Evolutionary conservation across 805 yeast species (phyloP), one percentile per base, ranked within the genome.

Genomic region (Blastobotrys parvus): DNA sequence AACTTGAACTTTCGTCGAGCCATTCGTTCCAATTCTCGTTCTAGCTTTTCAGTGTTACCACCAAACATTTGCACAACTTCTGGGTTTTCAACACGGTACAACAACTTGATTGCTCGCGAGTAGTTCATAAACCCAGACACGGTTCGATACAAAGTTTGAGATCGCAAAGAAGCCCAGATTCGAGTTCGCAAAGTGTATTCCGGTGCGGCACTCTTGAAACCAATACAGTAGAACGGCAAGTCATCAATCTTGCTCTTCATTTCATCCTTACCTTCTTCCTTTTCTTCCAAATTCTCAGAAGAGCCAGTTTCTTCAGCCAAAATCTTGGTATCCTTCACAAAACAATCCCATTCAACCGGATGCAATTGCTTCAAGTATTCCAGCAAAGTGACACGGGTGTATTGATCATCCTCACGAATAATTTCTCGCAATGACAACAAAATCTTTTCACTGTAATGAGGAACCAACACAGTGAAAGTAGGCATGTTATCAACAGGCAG

Each of bases 21-120:
- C 77, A 88, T 74, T 37, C 78, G 71, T 58, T 90, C 97, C 53
- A 90, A 78, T 65, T 94, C 97, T 67, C 88, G 78, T 71, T 92
- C 97, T 44, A 78, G 75, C 57, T 95, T 94, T 69, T 90, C 97
- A 47, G 97, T 94, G 63, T 90, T 94, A 56, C 97, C 97, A 56
- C 97, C 97, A 62, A 89, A 90, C 88, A 89, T 87, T 72, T 92
- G 97, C 2, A 45, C 41, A 34, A 43, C 39, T 23, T 45, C 48
- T 10, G 45, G 48, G 39, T 50, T 48, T 59, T 87, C 95, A 35
- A 81, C 73, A 35, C 80, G 65, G 52, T 78, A 77, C 4, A 87
- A 66, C 20, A 86, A 63, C 50, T 78, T 79, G 23, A 88, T 71
- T 0, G 95, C 95, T 30, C 72, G 71, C 11, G 74, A 67, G 57